Base-by-base conservation (phyloP, 805 yeast genomes). In the Candida nitratophila region DNA sequence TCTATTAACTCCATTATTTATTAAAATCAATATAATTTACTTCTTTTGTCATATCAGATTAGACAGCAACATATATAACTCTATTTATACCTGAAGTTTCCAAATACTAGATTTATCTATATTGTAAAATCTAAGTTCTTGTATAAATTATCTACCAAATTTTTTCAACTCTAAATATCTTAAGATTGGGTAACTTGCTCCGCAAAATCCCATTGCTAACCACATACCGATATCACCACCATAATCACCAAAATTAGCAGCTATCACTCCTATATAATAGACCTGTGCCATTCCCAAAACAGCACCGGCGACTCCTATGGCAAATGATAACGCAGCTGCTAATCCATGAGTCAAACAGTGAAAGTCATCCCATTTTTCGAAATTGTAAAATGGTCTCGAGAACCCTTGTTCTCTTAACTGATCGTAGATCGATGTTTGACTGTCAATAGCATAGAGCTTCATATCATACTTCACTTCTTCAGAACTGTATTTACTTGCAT, bases 221-320 rank as follows among this genome's bases (percentile, higher is more conserved):
- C 90, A 85, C 76, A 83, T 80, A 21, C 93, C 96, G 35, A 88
- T 59, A 59, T 88, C 96, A 17, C 88, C 95, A 44, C 86, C 89
- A 48, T 62, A 60, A 6, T 71, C 79, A 19, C 95, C 95, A 15
- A 84, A 66, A 4, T 68, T 53, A 26, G 61, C 61, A 12, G 95
- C 95, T 11, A 87, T 52, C 0, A 87, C 87, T 0, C 96, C 96
- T 7, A 74, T 69, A 72, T 83, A 88, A 63, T 88, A 88, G 7
- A 80, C 84, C 60, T 88, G 96, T 22, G 85, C 73, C 96, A 88
- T 88, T 7, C 96, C 95, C 19, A 87, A 65, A 2, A 84, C 87
- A 0, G 87, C 95, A 39, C 95, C 96, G 0, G 77, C 84, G 16
- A 81, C 81, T 38, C 96, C 96, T 43, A 74, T 64, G 3, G 76